Evolutionary conservation across 805 yeast species (phyloP).

Genomic region (Saturnispora sanitii): DNA sequence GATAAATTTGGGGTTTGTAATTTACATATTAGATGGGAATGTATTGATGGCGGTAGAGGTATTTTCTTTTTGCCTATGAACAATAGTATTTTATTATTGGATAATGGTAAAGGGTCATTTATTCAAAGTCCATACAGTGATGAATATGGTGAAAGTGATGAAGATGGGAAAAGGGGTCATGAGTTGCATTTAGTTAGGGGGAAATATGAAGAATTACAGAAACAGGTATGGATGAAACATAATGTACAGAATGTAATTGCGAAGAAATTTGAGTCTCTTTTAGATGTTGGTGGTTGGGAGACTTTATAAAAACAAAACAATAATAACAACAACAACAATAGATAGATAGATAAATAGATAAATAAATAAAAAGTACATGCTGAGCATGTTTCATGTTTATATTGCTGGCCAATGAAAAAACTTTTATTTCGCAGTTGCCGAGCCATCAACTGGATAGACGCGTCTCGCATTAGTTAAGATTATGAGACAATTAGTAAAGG

Average conservation of each 20-base stretch:
- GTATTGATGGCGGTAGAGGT: conserved; percentile 54
- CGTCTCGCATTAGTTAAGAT: no score
- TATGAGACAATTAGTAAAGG: no score
- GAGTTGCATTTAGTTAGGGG: conserved; percentile 55
- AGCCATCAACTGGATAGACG: no score
- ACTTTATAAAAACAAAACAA: conserved; percentile 54
- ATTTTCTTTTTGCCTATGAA: conserved; percentile 65
- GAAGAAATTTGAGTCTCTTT: conserved; percentile 63
- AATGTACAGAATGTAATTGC: conserved; percentile 70
- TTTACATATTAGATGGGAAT: conserved; percentile 53
- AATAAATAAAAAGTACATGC: no score
- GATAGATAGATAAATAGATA: no score
- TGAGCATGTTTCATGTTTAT: no score
- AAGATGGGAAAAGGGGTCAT: conserved; percentile 59
- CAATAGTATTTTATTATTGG: conserved; percentile 50
- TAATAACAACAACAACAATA: no score
- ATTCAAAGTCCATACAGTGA: conserved; percentile 77
- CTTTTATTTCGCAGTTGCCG: no score
- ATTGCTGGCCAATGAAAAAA: no score
- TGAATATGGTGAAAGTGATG: conserved; percentile 76
- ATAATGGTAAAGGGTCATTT: conserved; percentile 76
- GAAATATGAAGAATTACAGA: conserved; percentile 56
- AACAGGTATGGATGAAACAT: conserved; percentile 68
- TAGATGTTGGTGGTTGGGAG: conserved; percentile 96
- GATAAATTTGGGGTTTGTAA: conserved; percentile 69